Base-by-base conservation (phyloP, 208 protist genomes). In the Naegleria fowleri region DNA sequence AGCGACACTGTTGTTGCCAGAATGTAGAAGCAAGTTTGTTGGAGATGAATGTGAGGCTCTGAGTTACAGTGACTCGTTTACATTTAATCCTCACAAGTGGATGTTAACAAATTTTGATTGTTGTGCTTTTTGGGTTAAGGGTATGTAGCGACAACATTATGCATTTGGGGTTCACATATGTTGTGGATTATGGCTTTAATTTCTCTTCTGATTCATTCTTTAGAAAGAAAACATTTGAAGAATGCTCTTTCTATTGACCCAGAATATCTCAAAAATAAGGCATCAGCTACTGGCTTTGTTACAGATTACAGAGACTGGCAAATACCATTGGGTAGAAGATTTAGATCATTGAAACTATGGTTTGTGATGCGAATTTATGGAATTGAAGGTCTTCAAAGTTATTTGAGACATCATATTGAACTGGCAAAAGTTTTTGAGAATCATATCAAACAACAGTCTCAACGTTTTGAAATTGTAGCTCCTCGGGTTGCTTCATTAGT, bases 51-150 rank as follows among this genome's bases (percentile, higher is more conserved):
- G 41, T 67, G 39, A 85, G 48, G 6, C 11, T 33, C 29, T 91
- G 87, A 38, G 86, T 29, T 40, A 29, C 9, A 59, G 58, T 40
- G 29, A 91, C 7, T 93, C 92, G n/a, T 92, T 90, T 48, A 91
- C 51, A 51, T 92, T 92, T 41, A 93, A 93, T 93, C 86, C 83
- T 5, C 92, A 93, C 91, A 93, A 93, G 52, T 91, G 92, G 90
- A 40, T 93, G 41, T 86, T 92, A 38, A 90, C 91, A 38, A 92
- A 92, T 51, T 93, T 93, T 91, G 92, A 93, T 83, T 93, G 92
- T 88, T 90, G 83, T 22, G 33, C 55, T 7, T 38, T 93, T 39
- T 93, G 90, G 91, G 86, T 92, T 33, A 91, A 58, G 19, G 59
- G 43, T 48, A 48, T 48, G 43, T 48, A 9, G 43, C 7, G 43